Percentiles rank a stretch among this genome's conserved stretches.
Conservation (phyloP, 345 rosid species). For the Leavenworthia alabamica region DNA sequence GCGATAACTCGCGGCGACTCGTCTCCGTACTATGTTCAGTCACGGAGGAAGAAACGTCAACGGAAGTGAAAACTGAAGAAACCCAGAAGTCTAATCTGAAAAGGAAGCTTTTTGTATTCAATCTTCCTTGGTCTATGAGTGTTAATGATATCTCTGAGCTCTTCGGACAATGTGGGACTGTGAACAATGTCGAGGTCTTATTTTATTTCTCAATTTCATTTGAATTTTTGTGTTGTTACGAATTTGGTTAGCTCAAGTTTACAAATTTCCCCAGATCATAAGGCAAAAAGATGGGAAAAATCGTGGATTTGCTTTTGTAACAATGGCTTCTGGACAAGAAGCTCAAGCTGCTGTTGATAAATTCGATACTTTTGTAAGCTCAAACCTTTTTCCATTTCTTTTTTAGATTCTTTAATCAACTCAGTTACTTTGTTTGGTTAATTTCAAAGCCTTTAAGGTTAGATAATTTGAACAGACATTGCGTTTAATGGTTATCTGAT, state of each 20-base stretch:
- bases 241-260: not conserved
- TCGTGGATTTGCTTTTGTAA: slow-evolving; percentile 73
- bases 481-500: not conserved
- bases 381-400: not conserved
- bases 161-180: slow-evolving; percentile 71
- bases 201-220: not conserved
- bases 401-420: not conserved
- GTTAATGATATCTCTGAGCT: slow-evolving; percentile 55
- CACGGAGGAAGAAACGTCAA: slow-evolving; percentile 45
- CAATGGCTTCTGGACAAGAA: slow-evolving; percentile 72
- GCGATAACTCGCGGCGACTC: slow-evolving; percentile 14
- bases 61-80: slow-evolving; percentile 38
- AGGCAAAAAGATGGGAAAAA: slow-evolving; percentile 59
- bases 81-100: slow-evolving; percentile 39
- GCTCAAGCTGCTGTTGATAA: slow-evolving; percentile 82
- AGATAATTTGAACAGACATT: not conserved
- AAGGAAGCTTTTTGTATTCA: slow-evolving; percentile 66
- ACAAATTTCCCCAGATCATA: slow-evolving; percentile 43
- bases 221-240: not conserved
- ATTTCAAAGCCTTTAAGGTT: not conserved
- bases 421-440: not conserved
- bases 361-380: slow-evolving; percentile 47
- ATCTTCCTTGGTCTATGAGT: slow-evolving; percentile 72
- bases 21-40: slow-evolving; percentile 37
- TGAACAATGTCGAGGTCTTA: slow-evolving; percentile 65